phyloP scores from a whole-genome alignment of 2,329 filamentous ascomycete genomes.

The Fusarium domesticum region DNA sequence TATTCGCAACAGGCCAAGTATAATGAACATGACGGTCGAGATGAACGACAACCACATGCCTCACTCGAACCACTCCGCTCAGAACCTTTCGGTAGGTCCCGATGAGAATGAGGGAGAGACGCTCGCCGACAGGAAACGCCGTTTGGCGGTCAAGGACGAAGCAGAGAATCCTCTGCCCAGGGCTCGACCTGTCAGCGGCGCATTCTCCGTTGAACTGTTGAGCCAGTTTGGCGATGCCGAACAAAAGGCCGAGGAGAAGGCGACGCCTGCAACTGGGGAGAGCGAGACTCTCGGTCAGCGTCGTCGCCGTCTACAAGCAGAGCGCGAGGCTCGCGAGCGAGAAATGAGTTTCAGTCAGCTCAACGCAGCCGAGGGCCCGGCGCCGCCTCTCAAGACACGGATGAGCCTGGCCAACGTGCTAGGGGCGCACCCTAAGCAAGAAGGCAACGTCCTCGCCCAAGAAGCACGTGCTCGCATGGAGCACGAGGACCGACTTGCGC shows the following conservation, averaged over 20 bases:
- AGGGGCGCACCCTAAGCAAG: conserved; percentile 41
- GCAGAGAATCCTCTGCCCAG: conserved; percentile 45
- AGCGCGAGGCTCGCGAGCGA: conserved; percentile 60
- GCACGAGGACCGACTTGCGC: conserved; percentile 39
- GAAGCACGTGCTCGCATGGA: conserved; percentile 42
- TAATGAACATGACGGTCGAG: conserved; percentile 40
- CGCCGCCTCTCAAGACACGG: conserved; percentile 25
- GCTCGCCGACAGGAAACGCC: conserved; percentile 61
- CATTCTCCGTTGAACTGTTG: conserved; percentile 69
- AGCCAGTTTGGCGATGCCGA: conserved; percentile 57
- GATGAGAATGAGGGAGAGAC: conserved; percentile 63
- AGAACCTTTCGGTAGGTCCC: conserved; percentile 39
- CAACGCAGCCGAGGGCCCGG: conserved; percentile 12
- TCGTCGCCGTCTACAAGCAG: conserved; percentile 68
- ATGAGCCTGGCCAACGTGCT: conserved; percentile 61
- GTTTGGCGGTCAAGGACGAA: conserved; percentile 58
- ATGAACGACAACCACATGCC: conserved; percentile 21
- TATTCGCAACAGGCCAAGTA: conserved; percentile 41
- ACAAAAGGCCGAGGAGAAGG: conserved; percentile 39
- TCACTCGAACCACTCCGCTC: conserved; percentile 20
- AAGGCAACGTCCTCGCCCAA: conserved; percentile 39
- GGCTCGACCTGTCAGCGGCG: conserved; percentile 58
- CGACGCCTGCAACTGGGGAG: conserved; percentile 40
- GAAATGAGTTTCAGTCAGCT: conserved; percentile 45
- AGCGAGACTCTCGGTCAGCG: conserved; percentile 80